These are phyloP conservation scores for Phytophthora rubi DNA, from an alignment of 352 stramenopile species.

Conservation along the genomic window DNA sequence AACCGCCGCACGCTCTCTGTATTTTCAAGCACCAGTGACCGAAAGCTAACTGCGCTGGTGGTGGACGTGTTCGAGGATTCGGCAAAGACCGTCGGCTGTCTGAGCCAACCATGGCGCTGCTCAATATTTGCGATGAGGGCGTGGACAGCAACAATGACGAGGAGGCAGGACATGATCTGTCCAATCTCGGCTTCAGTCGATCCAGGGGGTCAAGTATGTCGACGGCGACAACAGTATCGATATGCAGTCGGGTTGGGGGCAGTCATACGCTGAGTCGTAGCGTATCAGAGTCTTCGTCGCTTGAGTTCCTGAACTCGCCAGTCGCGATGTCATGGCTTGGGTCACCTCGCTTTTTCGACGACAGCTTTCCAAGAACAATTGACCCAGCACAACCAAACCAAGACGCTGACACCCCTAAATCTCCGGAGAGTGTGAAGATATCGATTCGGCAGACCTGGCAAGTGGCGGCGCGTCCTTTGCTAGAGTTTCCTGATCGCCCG, in stretches of 20 bases:
- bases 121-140: slow-evolving; percentile 30
- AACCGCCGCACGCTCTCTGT: slow-evolving; percentile 48
- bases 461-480: slow-evolving; percentile 16
- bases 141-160: slow-evolving; percentile 30
- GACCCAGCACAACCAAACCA: slow-evolving; percentile 18
- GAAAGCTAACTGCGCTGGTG: slow-evolving; percentile 15
- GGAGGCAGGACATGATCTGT: slow-evolving; percentile 14
- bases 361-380: slow-evolving; percentile 5
- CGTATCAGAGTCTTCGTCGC: slow-evolving; percentile 53
- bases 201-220: slow-evolving; percentile 38
- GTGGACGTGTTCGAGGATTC: slow-evolving; percentile 23
- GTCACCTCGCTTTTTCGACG: slow-evolving; percentile 37
- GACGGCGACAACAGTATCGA: slow-evolving; percentile 25
- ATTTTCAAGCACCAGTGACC: slow-evolving; percentile 76
- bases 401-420: slow-evolving; percentile 12
- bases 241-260: slow-evolving; percentile 17
- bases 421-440: slow-evolving; percentile 1
- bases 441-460: slow-evolving; percentile 10
- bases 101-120: slow-evolving; percentile 31
- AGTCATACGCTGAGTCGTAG: slow-evolving; percentile 38
- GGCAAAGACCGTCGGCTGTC: slow-evolving; percentile 32
- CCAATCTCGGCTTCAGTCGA: slow-evolving; percentile 10
- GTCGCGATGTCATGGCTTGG: slow-evolving; percentile 30
- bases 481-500: slow-evolving; percentile 67
- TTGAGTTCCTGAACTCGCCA: slow-evolving; percentile 57